Evolutionary conservation across 139 green algal species (phyloP), one percentile per base, ranked within the genome.

Genomic region (Ulvella scutata): DNA sequence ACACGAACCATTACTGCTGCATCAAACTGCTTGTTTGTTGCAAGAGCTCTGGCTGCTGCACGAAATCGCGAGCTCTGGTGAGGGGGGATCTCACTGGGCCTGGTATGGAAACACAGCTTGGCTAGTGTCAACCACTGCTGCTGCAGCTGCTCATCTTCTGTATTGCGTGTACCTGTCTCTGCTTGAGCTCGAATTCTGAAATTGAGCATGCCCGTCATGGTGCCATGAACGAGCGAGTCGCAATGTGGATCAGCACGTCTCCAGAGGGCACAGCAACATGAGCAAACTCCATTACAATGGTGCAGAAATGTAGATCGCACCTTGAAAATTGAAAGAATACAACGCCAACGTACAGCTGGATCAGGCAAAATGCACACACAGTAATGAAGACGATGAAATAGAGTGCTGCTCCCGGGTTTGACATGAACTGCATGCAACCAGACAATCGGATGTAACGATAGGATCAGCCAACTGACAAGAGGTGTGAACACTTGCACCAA

Each of bases 301-400:
- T n/a, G n/a, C 43, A 4, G 87, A 92, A 3, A 93, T 81, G 79
- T 92, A 90, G 4, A 87, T 84, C 43, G 78, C 86, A 59, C 86
- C 87, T 13, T 61, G 77, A 83, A 80, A 93, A 95, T 86, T 95
- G 89, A 43, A 78, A 88, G 81, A 94, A 93, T 62, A 95, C 89
- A 38, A 95, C 90, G 6, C 88, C 86, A 9, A 93, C 83, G 75
- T 91, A 94, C 72, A 96, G 81, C 79, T 96, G 94, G 51, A 96
- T 81, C 43, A 96, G 84, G 28, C 82, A 88, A 82, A 93, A 96
- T 37, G 87, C 80, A 74, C 85, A 86, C 23, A 94, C 79, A 36
- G 90, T 79, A 74, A 94, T 88, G 79, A 93, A 93, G 10, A 78
- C 81, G 37, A 85, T 78, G 76, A 90, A 90, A 80, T 81, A 92